Evolutionary conservation across 768 basidiomycete genomes (phyloP), one percentile per base, ranked within the genome.

Genomic region (Amanita thiersii): DNA sequence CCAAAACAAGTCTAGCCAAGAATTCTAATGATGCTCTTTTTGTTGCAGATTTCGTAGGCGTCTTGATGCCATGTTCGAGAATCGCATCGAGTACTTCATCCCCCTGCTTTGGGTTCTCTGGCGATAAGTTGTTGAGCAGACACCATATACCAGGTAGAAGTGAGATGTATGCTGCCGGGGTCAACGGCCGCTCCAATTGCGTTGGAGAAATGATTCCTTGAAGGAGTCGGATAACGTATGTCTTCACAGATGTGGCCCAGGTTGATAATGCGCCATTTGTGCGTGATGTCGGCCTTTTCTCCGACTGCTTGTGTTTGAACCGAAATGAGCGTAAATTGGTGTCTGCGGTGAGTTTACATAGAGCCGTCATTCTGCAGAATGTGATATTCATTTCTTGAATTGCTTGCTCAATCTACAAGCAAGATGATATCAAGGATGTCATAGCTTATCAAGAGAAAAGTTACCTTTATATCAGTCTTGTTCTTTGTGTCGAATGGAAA

Each of bases 141-240:
- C 78, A 76, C 86, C 84, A 91, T 38, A 86, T 69, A 1, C 85
- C 84, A 11, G 89, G 89, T 21, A 87, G 63, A 37, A 92, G 68
- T 3, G 78, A 68, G 3, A 56, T 54, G 58, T 90, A 91, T n/a
- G 73, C 69, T 28, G 62, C 51, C 3, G 77, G 63, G 20, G 70
- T 69, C 39, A 89, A 63, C 3, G 73, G 59, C 24, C 70, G 68
- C 31, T 65, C 64, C n/a, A 77, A 59, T 44, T 73, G 73, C 12
- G 60, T 54, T 18, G 57, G 49, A 39, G 64, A 61, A 43, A 57
- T 52, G 17, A 64, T 60, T 54, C 78, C 78, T 8, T 61, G 60
- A 15, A 89, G 70, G 28, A 81, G 68, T 37, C 67, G 63, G 14
- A 72, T 60, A 48, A 87, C 73, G 54, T 85, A 85, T 36, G 69